Base-by-base conservation (phyloP, 768 basidiomycete genomes). In the Mycena haematopus region DNA sequence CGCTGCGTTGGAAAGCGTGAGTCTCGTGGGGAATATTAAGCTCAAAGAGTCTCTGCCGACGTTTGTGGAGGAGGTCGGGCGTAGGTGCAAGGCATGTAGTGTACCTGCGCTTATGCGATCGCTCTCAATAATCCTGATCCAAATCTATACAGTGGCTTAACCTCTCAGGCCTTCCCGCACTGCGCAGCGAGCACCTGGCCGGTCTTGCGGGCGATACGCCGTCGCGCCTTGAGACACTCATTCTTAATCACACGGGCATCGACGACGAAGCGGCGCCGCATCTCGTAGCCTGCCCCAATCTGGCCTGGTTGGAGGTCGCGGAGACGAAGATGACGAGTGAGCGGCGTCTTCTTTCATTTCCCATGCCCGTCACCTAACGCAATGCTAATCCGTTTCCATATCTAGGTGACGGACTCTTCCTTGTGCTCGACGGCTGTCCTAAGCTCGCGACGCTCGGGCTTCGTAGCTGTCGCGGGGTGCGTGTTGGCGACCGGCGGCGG, bases 381-480 rank as follows among this genome's bases (percentile, higher is more conserved):
- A 19, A 11, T 13, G 15, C 2, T 11, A 21, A 63, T 17, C 35
- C 42, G 56, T 40, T 31, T 33, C 19, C 15, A 42, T 46, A 33
- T 15, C 31, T 57, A 91, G 89, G 77, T 56, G 75, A 72, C 0
- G 89, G 84, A 10, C 69, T 91, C 22, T 85, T 85, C 65, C 65
- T 72, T 2, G 81, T 91, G 38, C 75, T 91, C 31, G 84, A 90
- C 65, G 79, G 78, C 0, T 91, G 90, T 65, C 64, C 76, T 2
- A 76, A 74, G 29, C 75, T 91, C 29, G 73, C 77, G 59, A 81
- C 76, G n/a, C 69, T 91, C 15, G 84, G 90, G 68, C 73, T 91
- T 47, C 90, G 87, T 4, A 85, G 87, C 61, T 91, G 89, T 63
- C 80, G 89, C 54, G 84, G 89, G 6, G 79, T 91, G 56, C 77